Conservation (phyloP, 129 eudicot genomes). For the Flaveria sonorensis region DNA sequence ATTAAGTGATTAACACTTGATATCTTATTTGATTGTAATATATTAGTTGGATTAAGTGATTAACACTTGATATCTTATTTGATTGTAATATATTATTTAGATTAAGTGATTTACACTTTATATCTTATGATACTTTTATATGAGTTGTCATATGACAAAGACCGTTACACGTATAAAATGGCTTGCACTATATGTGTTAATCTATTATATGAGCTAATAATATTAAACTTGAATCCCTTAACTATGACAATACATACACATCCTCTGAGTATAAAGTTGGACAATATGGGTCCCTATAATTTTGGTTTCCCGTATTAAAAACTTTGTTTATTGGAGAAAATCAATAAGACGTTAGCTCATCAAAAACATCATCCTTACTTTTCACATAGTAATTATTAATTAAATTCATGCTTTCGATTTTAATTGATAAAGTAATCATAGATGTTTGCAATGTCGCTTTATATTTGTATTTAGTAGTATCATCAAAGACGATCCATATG, state of each 20-base stretch:
- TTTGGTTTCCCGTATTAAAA: neutral
- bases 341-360: neutral
- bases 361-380: neutral
- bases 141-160: neutral
- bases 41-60: too few species aligned
- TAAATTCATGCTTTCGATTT: too few species aligned
- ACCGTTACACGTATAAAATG: neutral
- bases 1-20: too few species aligned
- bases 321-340: neutral
- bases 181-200: neutral
- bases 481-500: too few species aligned
- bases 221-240: neutral
- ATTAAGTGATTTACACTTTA: too few species aligned
- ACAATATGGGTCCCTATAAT: neutral
- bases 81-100: too few species aligned
- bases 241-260: neutral
- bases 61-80: too few species aligned
- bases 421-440: too few species aligned
- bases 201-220: neutral
- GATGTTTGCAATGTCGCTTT: too few species aligned
- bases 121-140: neutral
- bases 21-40: too few species aligned
- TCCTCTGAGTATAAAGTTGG: neutral
- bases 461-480: too few species aligned
- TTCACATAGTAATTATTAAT: too few species aligned